These are phyloP conservation scores for Hypholoma fasciculare DNA, from an alignment of 768 basidiomycete species.

Conservation along the genomic window DNA sequence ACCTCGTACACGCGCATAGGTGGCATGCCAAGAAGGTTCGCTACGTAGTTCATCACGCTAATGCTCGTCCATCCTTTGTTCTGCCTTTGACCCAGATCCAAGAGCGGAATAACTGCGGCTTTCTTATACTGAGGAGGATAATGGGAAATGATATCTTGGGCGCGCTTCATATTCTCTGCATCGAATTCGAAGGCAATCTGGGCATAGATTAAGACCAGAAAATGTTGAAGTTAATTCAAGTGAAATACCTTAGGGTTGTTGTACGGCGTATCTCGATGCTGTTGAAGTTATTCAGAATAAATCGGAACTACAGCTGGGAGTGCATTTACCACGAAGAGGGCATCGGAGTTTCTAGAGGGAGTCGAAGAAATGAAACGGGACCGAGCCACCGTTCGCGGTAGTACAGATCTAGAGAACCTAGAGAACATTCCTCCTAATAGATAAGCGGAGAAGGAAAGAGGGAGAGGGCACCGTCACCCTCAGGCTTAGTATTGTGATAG, in stretches of 20 bases:
- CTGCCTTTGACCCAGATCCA: slow-evolving; percentile 95
- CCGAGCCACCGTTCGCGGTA: slow-evolving; percentile 15
- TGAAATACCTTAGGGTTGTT: slow-evolving; percentile 82
- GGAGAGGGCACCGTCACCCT: neutral
- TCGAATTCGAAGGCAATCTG: slow-evolving; percentile 92
- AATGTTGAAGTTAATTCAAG: neutral
- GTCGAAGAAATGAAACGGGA: slow-evolving; percentile 44
- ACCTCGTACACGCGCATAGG: slow-evolving; percentile 99
- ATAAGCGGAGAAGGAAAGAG: neutral
- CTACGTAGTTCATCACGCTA: slow-evolving; percentile 98
- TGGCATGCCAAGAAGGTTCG: slow-evolving; percentile 89
- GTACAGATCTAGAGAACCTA: slow-evolving; percentile 16
- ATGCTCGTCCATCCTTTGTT: slow-evolving; percentile 99
- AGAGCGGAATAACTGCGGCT: slow-evolving; percentile 94
- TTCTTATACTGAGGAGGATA: slow-evolving; percentile 99
- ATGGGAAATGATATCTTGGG: slow-evolving; percentile 85
- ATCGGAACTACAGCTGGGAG: neutral
- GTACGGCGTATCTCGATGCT: slow-evolving; percentile 95
- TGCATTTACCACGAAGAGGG: slow-evolving; percentile 79
- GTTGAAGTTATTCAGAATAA: slow-evolving; percentile 16
- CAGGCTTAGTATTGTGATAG: neutral
- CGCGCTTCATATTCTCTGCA: slow-evolving; percentile 79
- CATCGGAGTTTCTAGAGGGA: slow-evolving; percentile 64
- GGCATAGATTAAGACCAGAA: neutral
- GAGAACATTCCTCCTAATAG: slow-evolving; percentile 16